phyloP scores from a whole-genome alignment of 169 alveolate genomes.

The Neospora caninum region DNA sequence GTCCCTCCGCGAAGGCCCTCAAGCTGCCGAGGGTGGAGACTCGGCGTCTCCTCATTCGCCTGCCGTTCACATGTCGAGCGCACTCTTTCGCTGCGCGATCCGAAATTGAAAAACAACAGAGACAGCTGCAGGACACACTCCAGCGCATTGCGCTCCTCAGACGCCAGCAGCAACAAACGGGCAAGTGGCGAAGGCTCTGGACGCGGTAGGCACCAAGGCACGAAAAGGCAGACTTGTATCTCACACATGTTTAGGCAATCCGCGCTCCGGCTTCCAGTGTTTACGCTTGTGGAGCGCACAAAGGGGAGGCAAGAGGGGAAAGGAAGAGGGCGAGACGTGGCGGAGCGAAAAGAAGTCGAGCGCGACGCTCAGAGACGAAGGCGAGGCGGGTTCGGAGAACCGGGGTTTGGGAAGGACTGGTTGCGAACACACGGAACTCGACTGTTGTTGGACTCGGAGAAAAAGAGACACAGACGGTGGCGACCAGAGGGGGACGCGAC shows the following conservation, averaged over 20 bases:
- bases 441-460: no score
- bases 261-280: no score
- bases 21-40: background rate
- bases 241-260: background rate
- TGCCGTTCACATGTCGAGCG: conserved; percentile 18
- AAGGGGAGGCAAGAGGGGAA: no score
- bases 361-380: no score
- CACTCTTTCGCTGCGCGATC: background rate
- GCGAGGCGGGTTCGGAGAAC: no score
- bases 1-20: background rate
- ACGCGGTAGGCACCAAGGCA: background rate
- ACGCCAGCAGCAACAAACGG: background rate
- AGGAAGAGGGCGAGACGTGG: no score
- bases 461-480: no score
- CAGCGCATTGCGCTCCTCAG: background rate
- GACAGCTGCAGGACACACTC: background rate
- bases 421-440: no score
- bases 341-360: no score
- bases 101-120: background rate
- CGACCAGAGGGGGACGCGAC: no score
- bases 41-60: conserved; percentile 21
- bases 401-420: no score
- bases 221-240: background rate
- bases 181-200: background rate
- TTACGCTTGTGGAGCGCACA: no score